Evolutionary conservation across 1,284 basidiomycete genomes (phyloP), one percentile per base, ranked within the genome.

Genomic region (Vanrija humicola): DNA sequence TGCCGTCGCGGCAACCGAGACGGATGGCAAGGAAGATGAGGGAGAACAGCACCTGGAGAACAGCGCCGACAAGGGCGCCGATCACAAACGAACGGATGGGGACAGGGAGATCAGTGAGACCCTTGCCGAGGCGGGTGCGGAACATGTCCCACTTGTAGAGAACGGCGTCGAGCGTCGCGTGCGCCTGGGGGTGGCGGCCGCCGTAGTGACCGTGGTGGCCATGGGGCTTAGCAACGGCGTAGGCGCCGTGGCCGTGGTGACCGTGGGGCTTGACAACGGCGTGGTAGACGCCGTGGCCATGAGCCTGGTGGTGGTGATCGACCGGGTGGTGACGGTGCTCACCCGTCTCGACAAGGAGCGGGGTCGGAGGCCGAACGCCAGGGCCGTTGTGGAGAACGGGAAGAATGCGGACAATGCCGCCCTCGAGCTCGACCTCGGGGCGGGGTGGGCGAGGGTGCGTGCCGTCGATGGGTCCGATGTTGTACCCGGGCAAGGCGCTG

Each of bases 21-120:
- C 49, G 56, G 44, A 43, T n/a, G 25, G 43, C 28, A 34, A 54
- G 46, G 43, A 46, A 46, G 25, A n/a, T 29, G 19, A 46, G 48
- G 12, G 28, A 21, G 29, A 48, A 42, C 19, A 51, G 5, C 29
- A 42, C 44, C 39, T 50, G 29, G 48, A 53, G 23, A 8, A 42
- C 38, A 34, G 39, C 25, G n/a, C 49, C 56, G 53, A 52, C 12
- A 23, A 54, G 45, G 15, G 43, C 46, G 28, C 43, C 44, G 8
- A 50, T n/a, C n/a, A 53, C 23, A 34, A 45, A 34, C 6, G 39
- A 50, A 15, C 54, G 53, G 21, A 46, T 38, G 5, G 44, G 28
- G 26, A 43, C 14, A 2, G 50, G 46, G 26, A 55, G 58, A 23
- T 44, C 19, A 29, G 52, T 34, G 38, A 56, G 52, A 16, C 34